Conservation (phyloP, 2,329 filamentous ascomycete genomes). For the Phyllosticta citrichinensis region DNA sequence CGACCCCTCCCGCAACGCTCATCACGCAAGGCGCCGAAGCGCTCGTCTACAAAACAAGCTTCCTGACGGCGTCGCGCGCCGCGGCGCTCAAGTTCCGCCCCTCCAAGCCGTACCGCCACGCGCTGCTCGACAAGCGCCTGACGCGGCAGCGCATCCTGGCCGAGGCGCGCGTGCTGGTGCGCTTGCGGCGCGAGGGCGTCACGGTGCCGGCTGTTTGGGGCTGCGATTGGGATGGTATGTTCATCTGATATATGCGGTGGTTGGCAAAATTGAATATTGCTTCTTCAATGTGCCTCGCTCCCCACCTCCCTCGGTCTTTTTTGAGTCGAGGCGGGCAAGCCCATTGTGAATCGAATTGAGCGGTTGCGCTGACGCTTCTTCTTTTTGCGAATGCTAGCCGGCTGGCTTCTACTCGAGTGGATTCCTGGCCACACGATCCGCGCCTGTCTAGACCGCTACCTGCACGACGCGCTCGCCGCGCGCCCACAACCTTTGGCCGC, state of each 20-base stretch:
- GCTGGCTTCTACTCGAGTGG: constrained; percentile 11
- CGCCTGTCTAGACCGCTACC: constrained; percentile 7
- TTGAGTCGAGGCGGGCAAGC: constrained; percentile 48
- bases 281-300: no score
- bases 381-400: background rate
- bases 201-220: constrained; percentile 73
- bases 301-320: no score
- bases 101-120: constrained; percentile 84
- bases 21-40: constrained; percentile 94
- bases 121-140: constrained; percentile 74
- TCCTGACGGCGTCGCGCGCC: constrained; percentile 56
- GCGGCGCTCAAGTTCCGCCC: constrained; percentile 88
- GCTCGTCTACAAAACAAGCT: constrained; percentile 79
- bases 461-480: constrained; percentile 1
- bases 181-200: constrained; percentile 69
- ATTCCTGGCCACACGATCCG: constrained; percentile 9
- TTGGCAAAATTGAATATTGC: background rate
- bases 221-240: constrained; percentile 44
- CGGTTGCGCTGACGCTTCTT: constrained; percentile 15
- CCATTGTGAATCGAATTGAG: constrained; percentile 28
- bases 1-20: constrained; percentile 43
- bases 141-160: constrained; percentile 80
- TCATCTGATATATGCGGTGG: constrained; percentile 35
- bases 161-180: constrained; percentile 76
- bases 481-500: background rate